phyloP scores from a whole-genome alignment of 2,329 filamentous ascomycete species.

The Cryphonectria parasitica region DNA sequence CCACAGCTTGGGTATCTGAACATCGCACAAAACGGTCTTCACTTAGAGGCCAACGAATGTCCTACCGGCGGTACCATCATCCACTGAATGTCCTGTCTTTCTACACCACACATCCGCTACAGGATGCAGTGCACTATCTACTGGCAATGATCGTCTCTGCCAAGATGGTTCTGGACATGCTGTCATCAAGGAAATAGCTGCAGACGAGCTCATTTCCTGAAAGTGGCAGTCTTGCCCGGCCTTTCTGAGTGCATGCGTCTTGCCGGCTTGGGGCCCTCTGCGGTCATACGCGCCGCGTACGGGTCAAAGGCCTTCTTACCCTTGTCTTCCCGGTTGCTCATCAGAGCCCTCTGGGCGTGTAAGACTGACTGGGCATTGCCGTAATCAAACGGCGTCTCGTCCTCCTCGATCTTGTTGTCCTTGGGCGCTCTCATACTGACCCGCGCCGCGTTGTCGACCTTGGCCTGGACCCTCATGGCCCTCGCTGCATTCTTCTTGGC shows the following conservation, averaged over 20 bases:
- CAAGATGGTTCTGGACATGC: background rate
- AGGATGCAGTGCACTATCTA: background rate
- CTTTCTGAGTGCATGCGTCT: conserved; percentile 39
- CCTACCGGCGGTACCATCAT: no score
- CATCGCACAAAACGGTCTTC: background rate
- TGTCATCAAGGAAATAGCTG: background rate
- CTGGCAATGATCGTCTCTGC: background rate
- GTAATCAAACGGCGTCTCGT: conserved; percentile 43
- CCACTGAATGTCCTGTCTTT: background rate
- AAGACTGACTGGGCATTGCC: conserved; percentile 41
- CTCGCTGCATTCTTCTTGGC: conserved; percentile 28
- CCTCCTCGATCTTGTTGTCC: conserved; percentile 22
- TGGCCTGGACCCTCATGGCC: conserved; percentile 29
- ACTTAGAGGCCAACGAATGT: background rate
- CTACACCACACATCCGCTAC: background rate
- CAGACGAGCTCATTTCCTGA: conserved; percentile 41
- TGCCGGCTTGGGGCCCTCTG: conserved; percentile 38
- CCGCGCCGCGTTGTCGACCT: conserved; percentile 8
- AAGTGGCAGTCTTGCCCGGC: conserved; percentile 43
- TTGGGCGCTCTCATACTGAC: conserved; percentile 25
- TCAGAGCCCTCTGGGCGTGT: conserved; percentile 34
- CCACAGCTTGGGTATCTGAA: background rate
- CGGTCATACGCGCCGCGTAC: conserved; percentile 36
- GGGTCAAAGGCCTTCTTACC: conserved; percentile 39
- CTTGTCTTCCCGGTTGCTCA: conserved; percentile 27